A percentile compares a stretch with the other conserved stretches of the same genome.
Evolutionary conservation across 345 rosid genomes (phyloP).

Genomic region (Bruguiera sexangula): DNA sequence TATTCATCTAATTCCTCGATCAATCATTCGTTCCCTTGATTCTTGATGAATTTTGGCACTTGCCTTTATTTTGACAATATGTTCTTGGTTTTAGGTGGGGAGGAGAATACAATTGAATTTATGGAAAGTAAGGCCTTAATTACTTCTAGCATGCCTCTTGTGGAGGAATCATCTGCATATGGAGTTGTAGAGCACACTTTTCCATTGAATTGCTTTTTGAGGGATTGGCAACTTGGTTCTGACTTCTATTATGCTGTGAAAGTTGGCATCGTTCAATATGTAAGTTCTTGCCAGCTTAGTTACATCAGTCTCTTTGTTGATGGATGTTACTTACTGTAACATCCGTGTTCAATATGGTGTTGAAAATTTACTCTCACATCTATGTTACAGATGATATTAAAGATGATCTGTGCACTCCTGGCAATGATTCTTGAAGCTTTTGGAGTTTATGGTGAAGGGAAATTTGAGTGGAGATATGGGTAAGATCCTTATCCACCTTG

Average conservation of each 20-base stretch:
- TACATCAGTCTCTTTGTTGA: background rate
- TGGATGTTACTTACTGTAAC: conserved; percentile 9
- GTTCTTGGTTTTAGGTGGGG: conserved; percentile 63
- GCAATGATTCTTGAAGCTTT: conserved; percentile 91
- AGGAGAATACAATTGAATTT: conserved; percentile 81
- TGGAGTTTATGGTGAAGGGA: conserved; percentile 98
- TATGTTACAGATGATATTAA: conserved; percentile 77
- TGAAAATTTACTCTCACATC: conserved; percentile 36
- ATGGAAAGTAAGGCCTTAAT: conserved; percentile 78
- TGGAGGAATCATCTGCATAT: conserved; percentile 74
- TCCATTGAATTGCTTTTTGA: conserved; percentile 68
- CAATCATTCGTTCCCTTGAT: conserved; percentile 7
- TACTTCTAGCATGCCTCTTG: conserved; percentile 67
- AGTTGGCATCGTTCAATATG: conserved; percentile 98
- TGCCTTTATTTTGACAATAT: conserved; percentile 10
- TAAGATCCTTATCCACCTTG: conserved; percentile 26
- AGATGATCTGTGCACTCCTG: conserved; percentile 84
- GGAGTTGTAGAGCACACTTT: conserved; percentile 98
- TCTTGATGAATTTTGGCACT: background rate
- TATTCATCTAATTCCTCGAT: conserved; percentile 2
- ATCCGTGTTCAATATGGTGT: conserved; percentile 62
- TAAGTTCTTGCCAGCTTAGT: conserved; percentile 37
- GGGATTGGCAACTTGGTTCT: conserved; percentile 87
- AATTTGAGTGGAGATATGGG: conserved; percentile 96
- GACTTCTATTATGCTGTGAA: conserved; percentile 90